A percentile compares a stretch with the other conserved stretches of the same genome.
Conservation (phyloP, 441 rosid genomes). For the Euphorbia corollata region DNA sequence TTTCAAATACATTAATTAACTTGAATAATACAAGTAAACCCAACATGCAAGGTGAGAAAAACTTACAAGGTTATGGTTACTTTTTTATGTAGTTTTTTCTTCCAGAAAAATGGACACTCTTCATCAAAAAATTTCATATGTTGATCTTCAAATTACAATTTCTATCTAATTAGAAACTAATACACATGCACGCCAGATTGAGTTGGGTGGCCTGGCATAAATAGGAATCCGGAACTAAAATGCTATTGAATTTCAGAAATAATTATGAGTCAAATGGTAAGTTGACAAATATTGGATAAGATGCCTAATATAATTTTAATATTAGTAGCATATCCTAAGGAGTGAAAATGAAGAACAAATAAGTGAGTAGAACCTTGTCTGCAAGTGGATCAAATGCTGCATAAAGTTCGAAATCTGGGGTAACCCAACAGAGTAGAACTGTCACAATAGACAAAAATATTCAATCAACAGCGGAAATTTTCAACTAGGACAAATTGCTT, state of each 20-base stretch:
- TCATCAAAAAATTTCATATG: not conserved
- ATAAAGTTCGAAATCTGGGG: slow-evolving; percentile 94
- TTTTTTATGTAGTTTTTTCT: not conserved
- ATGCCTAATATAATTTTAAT: too few relatives aligned
- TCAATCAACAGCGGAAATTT: not conserved
- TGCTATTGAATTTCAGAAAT: not conserved
- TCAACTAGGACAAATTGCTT: not conserved
- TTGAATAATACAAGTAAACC: not conserved
- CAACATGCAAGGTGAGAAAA: too few relatives aligned
- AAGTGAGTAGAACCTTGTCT: slow-evolving; percentile 59
- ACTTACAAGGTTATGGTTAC: not conserved
- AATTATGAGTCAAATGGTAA: not conserved
- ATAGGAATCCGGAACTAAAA: not conserved
- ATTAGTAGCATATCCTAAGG: too few relatives aligned
- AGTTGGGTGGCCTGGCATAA: not conserved
- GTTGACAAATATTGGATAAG: not conserved
- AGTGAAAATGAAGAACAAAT: not conserved
- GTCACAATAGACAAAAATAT: slow-evolving; percentile 20
- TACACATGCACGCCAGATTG: not conserved
- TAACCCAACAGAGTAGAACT: slow-evolving; percentile 95
- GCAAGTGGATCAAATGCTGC: slow-evolving; percentile 97
- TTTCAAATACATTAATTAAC: too few relatives aligned
- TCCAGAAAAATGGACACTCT: not conserved
- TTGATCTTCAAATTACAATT: not conserved
- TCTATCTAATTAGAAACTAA: too few relatives aligned